A percentile compares a stretch with the other conserved stretches of the same genome.
These are phyloP conservation scores for Austropuccinia psidii DNA, from an alignment of 1,284 basidiomycete genomes.

Conservation along the genomic window DNA sequence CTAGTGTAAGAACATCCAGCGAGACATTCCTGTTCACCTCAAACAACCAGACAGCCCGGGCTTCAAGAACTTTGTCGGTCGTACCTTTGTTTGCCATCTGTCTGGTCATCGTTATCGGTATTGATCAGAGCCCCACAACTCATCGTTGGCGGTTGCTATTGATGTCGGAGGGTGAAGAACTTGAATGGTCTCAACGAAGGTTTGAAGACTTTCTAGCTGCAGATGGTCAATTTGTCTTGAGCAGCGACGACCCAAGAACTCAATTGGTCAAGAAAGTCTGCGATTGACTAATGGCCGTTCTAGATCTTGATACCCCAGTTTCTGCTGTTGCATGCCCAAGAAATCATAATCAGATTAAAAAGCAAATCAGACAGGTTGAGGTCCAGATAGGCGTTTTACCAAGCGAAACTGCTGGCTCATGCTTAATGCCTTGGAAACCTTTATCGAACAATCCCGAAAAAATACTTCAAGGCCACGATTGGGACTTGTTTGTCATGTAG, in stretches of 20 bases:
- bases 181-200: slow-evolving; percentile 52
- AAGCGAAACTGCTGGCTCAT: slow-evolving; percentile 36
- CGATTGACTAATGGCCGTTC: slow-evolving; percentile 21
- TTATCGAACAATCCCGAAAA: slow-evolving; percentile 51
- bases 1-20: too few relatives aligned
- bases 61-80: slow-evolving; percentile 16
- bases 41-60: too few relatives aligned
- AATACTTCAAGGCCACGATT: slow-evolving; percentile 49
- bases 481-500: slow-evolving; percentile 52
- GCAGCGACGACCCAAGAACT: slow-evolving; percentile 8
- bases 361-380: not conserved
- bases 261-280: slow-evolving; percentile 22
- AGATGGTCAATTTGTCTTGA: not conserved
- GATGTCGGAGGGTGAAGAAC: slow-evolving; percentile 53
- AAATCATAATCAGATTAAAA: not conserved
- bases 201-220: slow-evolving; percentile 40
- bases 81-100: slow-evolving; percentile 50
- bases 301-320: slow-evolving; percentile 27
- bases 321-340: slow-evolving; percentile 29
- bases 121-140: slow-evolving; percentile 52
- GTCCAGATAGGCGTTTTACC: slow-evolving; percentile 4
- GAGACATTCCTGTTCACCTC: too few relatives aligned
- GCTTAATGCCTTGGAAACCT: slow-evolving; percentile 42
- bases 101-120: slow-evolving; percentile 52
- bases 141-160: slow-evolving; percentile 53